Base-by-base conservation (phyloP, 164 flowering plant genomes). In the Stephania cephalantha region DNA sequence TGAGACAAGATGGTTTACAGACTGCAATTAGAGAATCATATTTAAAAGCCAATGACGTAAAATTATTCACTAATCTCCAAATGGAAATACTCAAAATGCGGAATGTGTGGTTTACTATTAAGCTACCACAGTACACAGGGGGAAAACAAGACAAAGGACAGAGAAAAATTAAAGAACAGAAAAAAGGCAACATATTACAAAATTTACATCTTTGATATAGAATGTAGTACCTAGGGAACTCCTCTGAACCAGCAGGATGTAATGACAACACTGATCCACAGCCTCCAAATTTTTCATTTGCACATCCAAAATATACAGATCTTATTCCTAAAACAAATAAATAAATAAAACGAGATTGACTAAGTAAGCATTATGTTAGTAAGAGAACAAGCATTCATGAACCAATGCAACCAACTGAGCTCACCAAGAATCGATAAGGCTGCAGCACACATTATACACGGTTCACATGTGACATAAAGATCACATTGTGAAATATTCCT, bases 401-500 rank as follows among this genome's bases (percentile, higher is more conserved):
- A 20, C 69, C 30, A 55, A 58, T 31, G 29, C 52, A 29, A 30
- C 35, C 20, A 58, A 67, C 74, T 69, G 46, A 52, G 63, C 83
- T 81, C 82, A 90, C 97, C 98, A 73, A 95, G 82, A 77, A 90
- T 84, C 29, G 98, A 91, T 52, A 95, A 85, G 17, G 98, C 93
- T 17, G 89, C 81, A 11, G 98, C 98, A 81, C 99, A 95, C 99
- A 95, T 95, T 53, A 95, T 95, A 79, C 99, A 95, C 13, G 99
- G 99, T 85, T 95, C 99, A 85, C 99, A 95, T 9, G 99, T 95
- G 53, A 95, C 99, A 85, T 91, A 95, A 46, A 95, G 90, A 74
- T 58, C 78, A 76, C 96, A 90, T 64, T 79, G 85, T 30, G 96
- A 90, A 73, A 93, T 85, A 31, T 75, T 88, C 61, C 80, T 79